phyloP scores from a whole-genome alignment of 352 stramenopile species.

The Peronospora destructor region DNA sequence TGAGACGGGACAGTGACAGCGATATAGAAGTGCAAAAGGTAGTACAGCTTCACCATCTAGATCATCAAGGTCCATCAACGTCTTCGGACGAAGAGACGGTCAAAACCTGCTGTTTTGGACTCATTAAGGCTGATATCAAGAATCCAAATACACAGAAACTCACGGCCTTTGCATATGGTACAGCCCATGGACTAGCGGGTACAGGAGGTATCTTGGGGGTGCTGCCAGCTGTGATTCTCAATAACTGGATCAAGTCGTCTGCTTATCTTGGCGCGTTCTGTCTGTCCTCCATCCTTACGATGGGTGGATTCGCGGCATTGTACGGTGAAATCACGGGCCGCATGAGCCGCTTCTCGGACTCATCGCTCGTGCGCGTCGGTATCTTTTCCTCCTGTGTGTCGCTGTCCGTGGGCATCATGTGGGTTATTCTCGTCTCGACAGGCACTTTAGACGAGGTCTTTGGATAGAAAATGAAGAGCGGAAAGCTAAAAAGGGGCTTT shows the following conservation, averaged over 20 bases:
- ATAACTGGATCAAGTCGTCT: conserved; percentile 58
- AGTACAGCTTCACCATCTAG: conserved; percentile 28
- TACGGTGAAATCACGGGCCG: conserved; percentile 70
- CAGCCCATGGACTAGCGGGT: conserved; percentile 80
- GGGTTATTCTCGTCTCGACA: conserved; percentile 58
- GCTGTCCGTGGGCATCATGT: conserved; percentile 55
- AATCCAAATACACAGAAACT: conserved; percentile 49
- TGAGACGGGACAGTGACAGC: conserved; percentile 14
- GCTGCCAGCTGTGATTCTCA: conserved; percentile 81
- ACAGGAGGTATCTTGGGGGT: conserved; percentile 71
- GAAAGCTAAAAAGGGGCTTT: background rate
- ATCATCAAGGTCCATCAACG: conserved; percentile 21
- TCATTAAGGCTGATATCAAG: conserved; percentile 46
- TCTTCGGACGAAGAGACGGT: background rate
- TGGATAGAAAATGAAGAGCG: conserved; percentile 18
- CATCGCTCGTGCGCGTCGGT: conserved; percentile 47
- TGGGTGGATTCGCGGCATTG: conserved; percentile 76
- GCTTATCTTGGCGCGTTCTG: conserved; percentile 85
- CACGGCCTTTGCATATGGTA: conserved; percentile 75
- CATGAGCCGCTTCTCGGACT: conserved; percentile 53
- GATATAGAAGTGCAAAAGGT: conserved; percentile 36
- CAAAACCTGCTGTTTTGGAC: conserved; percentile 37
- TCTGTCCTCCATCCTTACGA: conserved; percentile 75
- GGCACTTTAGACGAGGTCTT: conserved; percentile 71
- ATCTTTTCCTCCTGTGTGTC: conserved; percentile 69